Evolutionary conservation across 202 grass and related monocot species (phyloP), one percentile per base, ranked within the genome.

Genomic region (Panicum virgatum): DNA sequence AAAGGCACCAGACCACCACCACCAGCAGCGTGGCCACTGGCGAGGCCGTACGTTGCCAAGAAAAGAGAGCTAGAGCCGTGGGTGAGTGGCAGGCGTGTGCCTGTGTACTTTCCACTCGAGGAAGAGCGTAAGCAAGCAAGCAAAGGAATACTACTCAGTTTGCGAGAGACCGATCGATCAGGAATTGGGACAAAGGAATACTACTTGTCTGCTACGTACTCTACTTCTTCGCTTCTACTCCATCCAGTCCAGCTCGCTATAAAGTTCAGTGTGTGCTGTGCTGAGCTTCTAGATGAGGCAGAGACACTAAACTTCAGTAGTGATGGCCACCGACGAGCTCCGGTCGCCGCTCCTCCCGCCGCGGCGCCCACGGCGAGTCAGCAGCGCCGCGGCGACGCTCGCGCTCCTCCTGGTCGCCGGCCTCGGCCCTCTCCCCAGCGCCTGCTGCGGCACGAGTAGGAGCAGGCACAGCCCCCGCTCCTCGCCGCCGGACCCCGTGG

Each of bases 211-310:
- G 7, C 14, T n/a, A n/a, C n/a, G n/a, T n/a, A n/a, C n/a, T n/a
- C n/a, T n/a, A n/a, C n/a, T 37, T 34, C 30, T 63, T 65, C 7
- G 62, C 62, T 65, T 65, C 62, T 65, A 65, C 63, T 66, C 63
- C n/a, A n/a, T n/a, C n/a, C 63, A 40, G 34, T n/a, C 62, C 62
- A 20, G 2, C 9, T 7, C 18, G 20, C 62, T 36, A 65, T n/a
- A n/a, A n/a, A 66, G 19, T 20, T n/a, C n/a, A n/a, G n/a, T n/a
- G n/a, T n/a, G n/a, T n/a, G n/a, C n/a, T n/a, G n/a, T n/a, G 57
- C 11, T 3, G 4, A 5, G 57, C 3, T 69, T 15, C 39, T 66
- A 12, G 20, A 42, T 5, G 20, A 43, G 20, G 25, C 7, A n/a
- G 51, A 3, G 1, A 39, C 9, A n/a, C 0, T 0, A 8, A 9